Evolutionary conservation across 2,329 filamentous ascomycete species (phyloP).

Genomic region (Fusarium hostae): DNA sequence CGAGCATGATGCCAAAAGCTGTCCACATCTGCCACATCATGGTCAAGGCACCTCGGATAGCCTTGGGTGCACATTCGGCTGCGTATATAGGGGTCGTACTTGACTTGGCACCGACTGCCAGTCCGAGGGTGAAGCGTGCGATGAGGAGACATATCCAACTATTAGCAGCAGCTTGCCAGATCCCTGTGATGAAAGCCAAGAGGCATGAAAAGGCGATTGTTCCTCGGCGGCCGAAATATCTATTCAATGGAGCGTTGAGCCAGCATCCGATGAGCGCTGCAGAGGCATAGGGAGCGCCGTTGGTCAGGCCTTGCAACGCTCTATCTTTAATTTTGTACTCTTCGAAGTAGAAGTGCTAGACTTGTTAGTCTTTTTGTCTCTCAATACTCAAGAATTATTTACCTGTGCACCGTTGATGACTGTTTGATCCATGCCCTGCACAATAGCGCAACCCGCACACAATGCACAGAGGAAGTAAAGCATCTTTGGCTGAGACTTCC

Average conservation of each 20-base stretch:
- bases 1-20: constrained; percentile 72
- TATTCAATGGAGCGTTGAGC: constrained; percentile 60
- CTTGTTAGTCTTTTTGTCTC: neutral
- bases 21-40: constrained; percentile 68
- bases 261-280: constrained; percentile 55
- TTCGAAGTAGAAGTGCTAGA: constrained; percentile 49
- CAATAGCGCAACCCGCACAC: constrained; percentile 57
- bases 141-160: constrained; percentile 70
- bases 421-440: constrained; percentile 73
- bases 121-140: constrained; percentile 72
- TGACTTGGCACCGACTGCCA: constrained; percentile 75
- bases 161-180: constrained; percentile 57
- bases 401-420: constrained; percentile 65
- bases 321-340: constrained; percentile 49
- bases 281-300: constrained; percentile 66
- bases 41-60: constrained; percentile 64
- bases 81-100: constrained; percentile 58
- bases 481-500: constrained; percentile 58
- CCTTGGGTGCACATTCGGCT: constrained; percentile 62
- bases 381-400: neutral
- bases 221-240: constrained; percentile 68
- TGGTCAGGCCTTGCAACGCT: constrained; percentile 61
- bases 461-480: constrained; percentile 48
- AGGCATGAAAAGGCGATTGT: constrained; percentile 72
- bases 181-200: constrained; percentile 56